Evolutionary conservation across 1,139 yeast species (phyloP).

Genomic region (Nematodospora anomalae): DNA sequence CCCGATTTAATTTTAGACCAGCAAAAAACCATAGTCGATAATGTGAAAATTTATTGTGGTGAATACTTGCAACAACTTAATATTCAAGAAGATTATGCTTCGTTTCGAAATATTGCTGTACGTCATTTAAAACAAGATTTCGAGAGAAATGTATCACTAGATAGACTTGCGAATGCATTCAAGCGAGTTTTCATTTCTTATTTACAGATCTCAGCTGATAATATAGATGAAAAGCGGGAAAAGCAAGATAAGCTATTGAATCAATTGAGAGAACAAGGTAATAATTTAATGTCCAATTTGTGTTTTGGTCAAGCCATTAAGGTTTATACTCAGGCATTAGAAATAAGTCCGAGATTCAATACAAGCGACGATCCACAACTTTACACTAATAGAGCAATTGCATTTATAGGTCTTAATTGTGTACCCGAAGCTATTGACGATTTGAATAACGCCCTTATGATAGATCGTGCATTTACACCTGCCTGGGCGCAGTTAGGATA

Average conservation of each 20-base stretch:
- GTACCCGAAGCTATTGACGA: slow-evolving; percentile 44
- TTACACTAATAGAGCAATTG: slow-evolving; percentile 42
- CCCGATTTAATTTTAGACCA: slow-evolving; percentile 2
- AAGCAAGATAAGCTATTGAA: slow-evolving; percentile 13
- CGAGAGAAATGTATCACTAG: slow-evolving; percentile 1
- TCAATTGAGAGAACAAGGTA: slow-evolving; percentile 41
- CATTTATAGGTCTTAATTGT: slow-evolving; percentile 45
- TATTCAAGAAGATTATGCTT: neutral
- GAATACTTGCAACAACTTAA: neutral
- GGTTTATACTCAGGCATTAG: slow-evolving; percentile 40
- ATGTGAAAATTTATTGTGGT: slow-evolving; percentile 1
- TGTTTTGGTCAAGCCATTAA: slow-evolving; percentile 45
- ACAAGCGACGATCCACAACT: slow-evolving; percentile 32
- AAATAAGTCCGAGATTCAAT: slow-evolving; percentile 19
- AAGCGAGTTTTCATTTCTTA: slow-evolving; percentile 3
- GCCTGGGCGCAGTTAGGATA: slow-evolving; percentile 51
- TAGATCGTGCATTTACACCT: slow-evolving; percentile 38
- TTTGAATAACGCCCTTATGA: slow-evolving; percentile 32
- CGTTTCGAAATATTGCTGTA: neutral
- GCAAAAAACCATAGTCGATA: neutral
- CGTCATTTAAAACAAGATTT: neutral
- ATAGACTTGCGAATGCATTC: slow-evolving; percentile 3
- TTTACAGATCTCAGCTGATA: slow-evolving; percentile 3
- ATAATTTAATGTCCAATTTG: slow-evolving; percentile 39
- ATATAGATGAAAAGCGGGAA: neutral